phyloP scores from a whole-genome alignment of 805 yeast species.

The Starmerella apis region DNA sequence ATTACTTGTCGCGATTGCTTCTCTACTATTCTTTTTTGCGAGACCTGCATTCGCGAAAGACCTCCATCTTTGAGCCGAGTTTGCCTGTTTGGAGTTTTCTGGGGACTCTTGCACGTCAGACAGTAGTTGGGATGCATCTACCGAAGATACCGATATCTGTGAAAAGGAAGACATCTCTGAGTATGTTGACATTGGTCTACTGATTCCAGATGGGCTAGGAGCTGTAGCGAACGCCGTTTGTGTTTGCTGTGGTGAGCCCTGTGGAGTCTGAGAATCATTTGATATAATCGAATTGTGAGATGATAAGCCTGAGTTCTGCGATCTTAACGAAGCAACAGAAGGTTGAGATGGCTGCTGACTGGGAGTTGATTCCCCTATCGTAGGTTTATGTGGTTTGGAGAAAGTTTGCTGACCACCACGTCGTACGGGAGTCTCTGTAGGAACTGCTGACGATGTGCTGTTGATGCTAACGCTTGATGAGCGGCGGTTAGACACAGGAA shows the following conservation, averaged over 20 bases:
- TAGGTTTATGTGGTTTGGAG: not conserved
- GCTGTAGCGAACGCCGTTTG: not conserved
- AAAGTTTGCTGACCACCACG: not conserved
- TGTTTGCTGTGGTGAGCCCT: not conserved
- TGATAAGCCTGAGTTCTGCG: conserved; percentile 1
- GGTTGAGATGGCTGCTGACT: conserved; percentile 2
- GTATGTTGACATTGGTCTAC: conserved; percentile 22
- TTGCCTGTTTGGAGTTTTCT: not conserved
- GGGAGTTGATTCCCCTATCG: not conserved
- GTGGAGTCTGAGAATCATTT: not conserved
- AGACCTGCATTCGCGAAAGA: conserved; percentile 6
- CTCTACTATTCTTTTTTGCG: conserved; percentile 7
- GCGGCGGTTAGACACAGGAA: not conserved
- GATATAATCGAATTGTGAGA: not conserved
- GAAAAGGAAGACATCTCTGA: conserved; percentile 25
- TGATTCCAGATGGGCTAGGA: not conserved
- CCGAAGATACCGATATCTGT: conserved; percentile 24
- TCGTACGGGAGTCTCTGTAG: conserved; percentile 4
- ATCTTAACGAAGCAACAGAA: not conserved
- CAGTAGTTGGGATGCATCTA: conserved; percentile 15
- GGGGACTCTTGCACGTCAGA: conserved; percentile 13
- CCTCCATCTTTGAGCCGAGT: conserved; percentile 4
- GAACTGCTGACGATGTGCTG: conserved; percentile 7
- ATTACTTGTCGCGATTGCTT: not conserved
- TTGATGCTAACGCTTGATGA: conserved; percentile 6